A percentile compares a stretch with the other conserved stretches of the same genome.
These are phyloP conservation scores for Pseudoturritis turrita DNA, from an alignment of 345 rosid species.

Conservation along the genomic window DNA sequence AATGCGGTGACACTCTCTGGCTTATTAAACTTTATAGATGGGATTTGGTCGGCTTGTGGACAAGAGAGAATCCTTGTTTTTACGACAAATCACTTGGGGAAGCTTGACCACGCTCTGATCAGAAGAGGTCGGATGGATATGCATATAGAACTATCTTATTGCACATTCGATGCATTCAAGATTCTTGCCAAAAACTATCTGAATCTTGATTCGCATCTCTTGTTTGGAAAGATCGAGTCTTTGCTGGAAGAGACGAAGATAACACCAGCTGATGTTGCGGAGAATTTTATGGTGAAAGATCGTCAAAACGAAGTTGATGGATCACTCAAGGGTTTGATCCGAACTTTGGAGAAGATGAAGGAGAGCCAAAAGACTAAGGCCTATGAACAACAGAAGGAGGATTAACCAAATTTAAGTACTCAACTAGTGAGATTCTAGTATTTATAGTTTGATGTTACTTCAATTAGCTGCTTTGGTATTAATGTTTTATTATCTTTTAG, in stretches of 20 bases:
- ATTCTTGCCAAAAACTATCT: conserved; percentile 38
- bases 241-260: conserved; percentile 32
- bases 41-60: conserved; percentile 44
- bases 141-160: conserved; percentile 41
- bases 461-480: not conserved
- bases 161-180: conserved; percentile 43
- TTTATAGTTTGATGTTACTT: not conserved
- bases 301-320: conserved; percentile 11
- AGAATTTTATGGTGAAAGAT: conserved; percentile 39
- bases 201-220: conserved; percentile 31
- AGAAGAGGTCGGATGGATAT: conserved; percentile 47
- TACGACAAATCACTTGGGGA: conserved; percentile 37
- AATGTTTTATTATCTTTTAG: not conserved
- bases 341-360: conserved; percentile 28
- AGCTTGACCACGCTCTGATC: conserved; percentile 42
- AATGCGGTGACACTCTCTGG: conserved; percentile 41
- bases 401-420: not conserved
- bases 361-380: not conserved
- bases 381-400: not conserved
- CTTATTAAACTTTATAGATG: conserved; percentile 43
- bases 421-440: not conserved
- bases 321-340: conserved; percentile 30
- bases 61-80: conserved; percentile 38
- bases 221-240: conserved; percentile 23
- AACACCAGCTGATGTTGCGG: conserved; percentile 44